Conservation (phyloP, 176 grass and related monocot genomes). For the Paspalum vaginatum region DNA sequence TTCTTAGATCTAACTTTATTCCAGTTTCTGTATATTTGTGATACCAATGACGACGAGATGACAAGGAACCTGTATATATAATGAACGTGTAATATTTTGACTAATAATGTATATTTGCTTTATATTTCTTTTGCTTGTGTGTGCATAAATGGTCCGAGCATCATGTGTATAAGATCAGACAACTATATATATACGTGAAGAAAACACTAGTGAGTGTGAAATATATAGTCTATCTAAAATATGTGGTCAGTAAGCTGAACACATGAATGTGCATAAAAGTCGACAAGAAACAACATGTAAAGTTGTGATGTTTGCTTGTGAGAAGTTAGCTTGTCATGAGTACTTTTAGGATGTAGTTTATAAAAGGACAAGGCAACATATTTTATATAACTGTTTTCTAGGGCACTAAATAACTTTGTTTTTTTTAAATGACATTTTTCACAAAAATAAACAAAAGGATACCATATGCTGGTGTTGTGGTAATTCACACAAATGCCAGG, state of each 20-base stretch:
- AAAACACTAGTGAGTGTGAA: slow-evolving; percentile 12
- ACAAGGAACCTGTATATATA: not conserved
- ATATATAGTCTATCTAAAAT: slow-evolving; percentile 25
- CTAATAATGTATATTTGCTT: not conserved
- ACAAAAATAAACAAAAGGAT: not conserved
- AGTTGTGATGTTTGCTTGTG: not conserved
- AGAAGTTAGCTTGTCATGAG: not conserved
- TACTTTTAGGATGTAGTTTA: slow-evolving; percentile 5
- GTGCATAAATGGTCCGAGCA: not conserved
- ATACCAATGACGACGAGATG: not conserved
- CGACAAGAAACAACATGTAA: slow-evolving; percentile 29
- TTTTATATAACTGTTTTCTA: slow-evolving; percentile 10
- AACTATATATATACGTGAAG: not conserved
- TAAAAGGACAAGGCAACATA: slow-evolving; percentile 20
- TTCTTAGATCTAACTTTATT: not conserved
- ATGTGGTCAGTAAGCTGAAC: slow-evolving; percentile 29
- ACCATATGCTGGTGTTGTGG: not conserved
- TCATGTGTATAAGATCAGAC: not conserved
- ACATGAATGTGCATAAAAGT: slow-evolving; percentile 18
- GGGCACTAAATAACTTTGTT: not conserved
- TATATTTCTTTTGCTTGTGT: not conserved
- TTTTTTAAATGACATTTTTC: not conserved
- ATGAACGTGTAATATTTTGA: not conserved
- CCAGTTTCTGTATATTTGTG: not conserved
- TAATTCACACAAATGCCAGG: not conserved